These are phyloP conservation scores for Coniella lustricola DNA, from an alignment of 2,329 filamentous ascomycete genomes.

Conservation along the genomic window DNA sequence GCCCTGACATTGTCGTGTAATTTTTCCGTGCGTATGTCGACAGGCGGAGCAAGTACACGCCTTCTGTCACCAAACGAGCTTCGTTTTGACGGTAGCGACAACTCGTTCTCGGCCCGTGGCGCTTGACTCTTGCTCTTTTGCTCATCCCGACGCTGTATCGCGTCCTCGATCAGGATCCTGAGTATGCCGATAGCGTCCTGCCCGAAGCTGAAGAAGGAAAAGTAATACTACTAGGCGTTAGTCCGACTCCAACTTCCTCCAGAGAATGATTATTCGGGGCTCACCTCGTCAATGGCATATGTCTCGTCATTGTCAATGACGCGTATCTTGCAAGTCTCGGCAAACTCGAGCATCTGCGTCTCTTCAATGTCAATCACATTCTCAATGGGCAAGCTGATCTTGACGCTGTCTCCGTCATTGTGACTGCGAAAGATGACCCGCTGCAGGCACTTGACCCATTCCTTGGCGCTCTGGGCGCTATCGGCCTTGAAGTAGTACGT, in stretches of 20 bases:
- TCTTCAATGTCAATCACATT: slow-evolving; percentile 92
- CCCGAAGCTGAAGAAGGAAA: slow-evolving; percentile 86
- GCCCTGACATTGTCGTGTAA: slow-evolving; percentile 54
- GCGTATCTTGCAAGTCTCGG: slow-evolving; percentile 87
- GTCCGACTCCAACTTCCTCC: too few relatives aligned
- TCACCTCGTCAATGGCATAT: slow-evolving; percentile 92
- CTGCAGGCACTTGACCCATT: slow-evolving; percentile 93
- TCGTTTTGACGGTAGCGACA: slow-evolving; percentile 13
- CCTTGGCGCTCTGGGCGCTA: slow-evolving; percentile 78
- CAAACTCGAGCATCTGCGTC: slow-evolving; percentile 82
- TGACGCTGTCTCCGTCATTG: slow-evolving; percentile 95
- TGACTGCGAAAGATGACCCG: slow-evolving; percentile 93
- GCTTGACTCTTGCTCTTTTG: slow-evolving; percentile 23
- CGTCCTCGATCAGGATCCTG: slow-evolving; percentile 63
- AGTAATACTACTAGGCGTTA: slow-evolving; percentile 69
- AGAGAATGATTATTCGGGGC: too few relatives aligned
- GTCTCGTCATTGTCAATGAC: slow-evolving; percentile 92
- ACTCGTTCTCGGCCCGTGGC: slow-evolving; percentile 12
- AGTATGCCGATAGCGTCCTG: slow-evolving; percentile 77
- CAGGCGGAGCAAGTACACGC: slow-evolving; percentile 19
- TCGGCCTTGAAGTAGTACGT: slow-evolving; percentile 87
- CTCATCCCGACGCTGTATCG: slow-evolving; percentile 35
- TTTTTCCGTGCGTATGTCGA: slow-evolving; percentile 29
- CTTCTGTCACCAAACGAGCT: slow-evolving; percentile 16
- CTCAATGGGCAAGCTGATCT: slow-evolving; percentile 82